These are phyloP conservation scores for Calonectria multiphialidica DNA, from an alignment of 2,329 filamentous ascomycete species.

Conservation along the genomic window DNA sequence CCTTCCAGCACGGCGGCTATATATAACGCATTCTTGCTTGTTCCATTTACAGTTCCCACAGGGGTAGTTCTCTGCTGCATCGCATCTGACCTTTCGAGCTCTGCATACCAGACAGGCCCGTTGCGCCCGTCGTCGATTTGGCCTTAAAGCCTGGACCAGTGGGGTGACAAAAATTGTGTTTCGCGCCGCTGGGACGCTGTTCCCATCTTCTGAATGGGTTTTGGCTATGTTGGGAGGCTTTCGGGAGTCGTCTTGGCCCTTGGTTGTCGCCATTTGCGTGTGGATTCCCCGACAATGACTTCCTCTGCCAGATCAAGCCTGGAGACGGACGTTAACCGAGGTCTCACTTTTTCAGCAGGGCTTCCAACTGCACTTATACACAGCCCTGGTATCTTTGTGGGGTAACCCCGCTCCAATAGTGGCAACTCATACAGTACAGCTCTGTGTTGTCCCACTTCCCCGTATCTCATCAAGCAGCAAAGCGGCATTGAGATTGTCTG, in stretches of 20 bases:
- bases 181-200: not conserved
- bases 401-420: constrained; percentile 1
- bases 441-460: not conserved
- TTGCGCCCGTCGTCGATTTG: constrained; percentile 73
- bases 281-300: not conserved
- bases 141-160: not conserved
- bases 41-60: constrained; percentile 89
- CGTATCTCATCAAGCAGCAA: not conserved
- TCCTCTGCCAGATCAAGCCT: not conserved
- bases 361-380: not conserved
- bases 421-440: not conserved
- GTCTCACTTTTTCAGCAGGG: constrained; percentile 1
- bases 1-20: not conserved
- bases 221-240: not conserved
- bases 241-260: too few species aligned
- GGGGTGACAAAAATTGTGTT: not conserved
- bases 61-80: constrained; percentile 87
- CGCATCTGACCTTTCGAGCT: constrained; percentile 89
- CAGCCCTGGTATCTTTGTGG: not conserved
- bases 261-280: constrained; percentile 1
- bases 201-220: not conserved
- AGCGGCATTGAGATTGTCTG: not conserved
- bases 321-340: not conserved
- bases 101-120: constrained; percentile 90
- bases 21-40: constrained; percentile 66